Evolutionary conservation across 1,284 basidiomycete genomes (phyloP), one percentile per base, ranked within the genome.

Genomic region (Coniferiporia sulphurascens): DNA sequence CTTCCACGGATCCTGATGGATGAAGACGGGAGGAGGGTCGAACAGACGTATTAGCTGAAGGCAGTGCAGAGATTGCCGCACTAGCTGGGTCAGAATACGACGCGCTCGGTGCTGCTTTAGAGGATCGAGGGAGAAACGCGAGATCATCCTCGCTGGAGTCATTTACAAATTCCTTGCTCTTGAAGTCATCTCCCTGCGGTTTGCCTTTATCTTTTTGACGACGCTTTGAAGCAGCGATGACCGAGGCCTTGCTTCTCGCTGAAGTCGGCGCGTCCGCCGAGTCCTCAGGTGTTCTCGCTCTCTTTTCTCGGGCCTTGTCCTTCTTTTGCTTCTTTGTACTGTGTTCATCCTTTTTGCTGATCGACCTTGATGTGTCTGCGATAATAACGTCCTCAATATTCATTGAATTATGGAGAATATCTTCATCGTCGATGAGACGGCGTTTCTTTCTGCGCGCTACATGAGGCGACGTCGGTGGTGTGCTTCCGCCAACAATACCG

Each of bases 391-490:
- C 55, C 32, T 34, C 52, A 10, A 32, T 17, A n/a, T n/a, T n/a
- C n/a, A n/a, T n/a, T n/a, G n/a, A n/a, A n/a, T n/a, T n/a, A n/a
- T n/a, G n/a, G n/a, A n/a, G n/a, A n/a, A n/a, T n/a, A n/a, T n/a
- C n/a, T n/a, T n/a, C n/a, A n/a, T n/a, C n/a, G n/a, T n/a, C n/a
- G n/a, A n/a, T n/a, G n/a, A n/a, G n/a, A n/a, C n/a, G n/a, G n/a
- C n/a, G n/a, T n/a, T n/a, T n/a, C 55, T 72, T 73, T 15, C 69
- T 70, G 4, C 67, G 68, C 7, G 62, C 49, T 45, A 66, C 61
- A 1, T 66, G 57, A 12, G 71, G 68, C 5, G 73, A 70, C 8
- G 69, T 70, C 12, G 63, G 60, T 4, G 69, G 66, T n/a, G 67
- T 66, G 13, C 58, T 62, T 21, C 10, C 59, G 46, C n/a, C 61